phyloP scores from a whole-genome alignment of 106 monocot species.

The Platanthera guangdongensis region DNA sequence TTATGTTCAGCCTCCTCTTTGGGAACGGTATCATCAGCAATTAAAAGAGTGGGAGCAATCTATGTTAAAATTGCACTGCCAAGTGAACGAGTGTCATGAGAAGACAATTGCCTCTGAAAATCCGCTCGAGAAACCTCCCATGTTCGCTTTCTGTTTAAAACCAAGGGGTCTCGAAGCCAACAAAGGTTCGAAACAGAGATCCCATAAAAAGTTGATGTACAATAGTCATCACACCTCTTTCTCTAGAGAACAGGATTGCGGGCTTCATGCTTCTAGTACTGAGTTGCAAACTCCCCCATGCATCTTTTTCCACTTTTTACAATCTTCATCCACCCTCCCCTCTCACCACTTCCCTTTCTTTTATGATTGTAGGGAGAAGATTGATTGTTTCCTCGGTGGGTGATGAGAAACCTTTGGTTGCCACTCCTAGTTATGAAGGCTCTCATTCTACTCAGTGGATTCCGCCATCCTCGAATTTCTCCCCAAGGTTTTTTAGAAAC shows the following conservation, averaged over 20 bases:
- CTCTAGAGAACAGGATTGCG: conserved; percentile 31
- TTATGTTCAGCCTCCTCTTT: conserved; percentile 57
- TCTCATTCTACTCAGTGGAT: conserved; percentile 13
- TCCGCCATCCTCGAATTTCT: conserved; percentile 18
- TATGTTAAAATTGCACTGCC: conserved; percentile 28
- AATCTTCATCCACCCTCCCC: background rate
- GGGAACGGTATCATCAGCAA: conserved; percentile 65
- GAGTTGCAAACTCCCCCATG: background rate
- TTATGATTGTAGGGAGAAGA: conserved; percentile 32
- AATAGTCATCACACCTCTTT: conserved; percentile 25
- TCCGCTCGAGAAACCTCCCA: conserved; percentile 45
- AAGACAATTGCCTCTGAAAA: conserved; percentile 9
- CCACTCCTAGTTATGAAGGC: conserved; percentile 26
- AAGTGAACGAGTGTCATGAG: conserved; percentile 25
- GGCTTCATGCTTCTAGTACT: conserved; percentile 36
- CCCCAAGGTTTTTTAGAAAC: conserved; percentile 28
- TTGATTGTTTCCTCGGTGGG: conserved; percentile 21
- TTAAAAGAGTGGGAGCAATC: conserved; percentile 71
- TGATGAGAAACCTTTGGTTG: conserved; percentile 19
- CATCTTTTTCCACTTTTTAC: background rate
- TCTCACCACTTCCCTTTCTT: background rate
- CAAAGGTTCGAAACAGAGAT: conserved; percentile 70
- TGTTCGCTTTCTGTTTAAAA: conserved; percentile 96
- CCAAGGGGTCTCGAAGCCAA: conserved; percentile 71
- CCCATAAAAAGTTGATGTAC: conserved; percentile 56